Evolutionary conservation across 2,329 filamentous ascomycete species (phyloP), one percentile per base, ranked within the genome.

Genomic region (Aureobasidium sp.): DNA sequence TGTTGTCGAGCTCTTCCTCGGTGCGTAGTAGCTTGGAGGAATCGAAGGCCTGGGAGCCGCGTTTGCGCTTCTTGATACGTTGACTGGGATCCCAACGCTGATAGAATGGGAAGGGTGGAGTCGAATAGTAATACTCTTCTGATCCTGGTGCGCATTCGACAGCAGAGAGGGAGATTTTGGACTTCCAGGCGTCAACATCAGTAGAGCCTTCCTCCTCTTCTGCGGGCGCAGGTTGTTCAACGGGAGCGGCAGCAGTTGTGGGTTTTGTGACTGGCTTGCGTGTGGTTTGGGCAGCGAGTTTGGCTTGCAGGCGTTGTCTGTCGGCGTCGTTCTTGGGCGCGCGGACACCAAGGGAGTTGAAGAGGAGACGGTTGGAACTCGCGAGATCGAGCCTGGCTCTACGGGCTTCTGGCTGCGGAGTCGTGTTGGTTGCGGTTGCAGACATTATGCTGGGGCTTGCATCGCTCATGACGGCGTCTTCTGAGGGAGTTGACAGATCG

Each of bases 41-140:
- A 52, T 77, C 76, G 34, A 49, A 53, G 17, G 42, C n/a, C 42
- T 72, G 73, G 25, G 63, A 64, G 36, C 56, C 61, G 65, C 70
- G 25, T 70, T 74, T 65, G 73, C 75, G 63, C 67, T 71, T 65
- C 72, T 72, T 62, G 69, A 74, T 66, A 69, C 83, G 81, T 68
- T 92, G 89, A 64, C 91, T 87, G 3, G 84, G 82, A 73, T 96
- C 90, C 93, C 92, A 97, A 27, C 70, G 68, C 73, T 97, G 91
- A 17, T 89, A 80, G 72, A 97, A 97, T 0, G 92, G 92, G 70
- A 95, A 97, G 0, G 92, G 90, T 0, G 93, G 92, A 37, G 89
- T 82, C 59, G 83, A 88, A 49, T 96, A 78, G 36, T 82, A 77
- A 42, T 90, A 76, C 5, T 81, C 82, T 34, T 89, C 82, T 25